Conservation (phyloP, 2,329 filamentous ascomycete genomes). For the Fusarium siculi region DNA sequence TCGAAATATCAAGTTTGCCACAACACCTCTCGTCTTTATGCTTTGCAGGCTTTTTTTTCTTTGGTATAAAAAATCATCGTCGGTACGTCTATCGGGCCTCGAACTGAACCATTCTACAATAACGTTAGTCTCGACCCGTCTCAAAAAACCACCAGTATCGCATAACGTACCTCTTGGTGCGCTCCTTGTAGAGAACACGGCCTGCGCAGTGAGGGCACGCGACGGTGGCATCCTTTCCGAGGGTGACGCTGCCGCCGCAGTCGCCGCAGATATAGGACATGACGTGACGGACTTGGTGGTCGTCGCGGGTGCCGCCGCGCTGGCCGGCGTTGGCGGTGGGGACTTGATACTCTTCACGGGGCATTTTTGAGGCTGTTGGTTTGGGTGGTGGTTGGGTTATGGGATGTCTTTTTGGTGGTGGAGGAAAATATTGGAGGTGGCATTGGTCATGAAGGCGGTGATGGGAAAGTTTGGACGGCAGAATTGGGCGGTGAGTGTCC, state of each 20-base stretch:
- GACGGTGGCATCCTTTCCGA: slow-evolving; percentile 61
- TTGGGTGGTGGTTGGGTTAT: not conserved
- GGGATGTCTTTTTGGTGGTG: slow-evolving; percentile 3
- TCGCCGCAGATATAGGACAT: slow-evolving; percentile 57
- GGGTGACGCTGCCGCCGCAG: slow-evolving; percentile 55
- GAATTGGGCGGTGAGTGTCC: slow-evolving; percentile 39
- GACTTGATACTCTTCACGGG: slow-evolving; percentile 82
- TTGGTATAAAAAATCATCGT: slow-evolving; percentile 10
- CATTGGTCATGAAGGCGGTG: slow-evolving; percentile 41
- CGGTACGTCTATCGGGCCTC: slow-evolving; percentile 76
- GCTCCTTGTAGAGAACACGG: slow-evolving; percentile 95
- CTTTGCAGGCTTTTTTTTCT: slow-evolving; percentile 10
- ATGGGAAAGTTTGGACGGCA: slow-evolving; percentile 41
- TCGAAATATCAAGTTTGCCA: slow-evolving; percentile 36
- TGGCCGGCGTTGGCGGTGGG: slow-evolving; percentile 64
- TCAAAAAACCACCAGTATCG: no score
- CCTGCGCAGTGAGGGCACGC: slow-evolving; percentile 77
- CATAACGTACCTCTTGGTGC: slow-evolving; percentile 86
- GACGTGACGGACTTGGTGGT: slow-evolving; percentile 51
- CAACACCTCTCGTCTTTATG: slow-evolving; percentile 12
- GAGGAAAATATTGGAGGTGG: slow-evolving; percentile 36
- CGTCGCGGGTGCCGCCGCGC: slow-evolving; percentile 55
- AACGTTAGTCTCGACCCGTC: not conserved
- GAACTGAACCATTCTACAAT: slow-evolving; percentile 92
- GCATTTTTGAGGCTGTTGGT: slow-evolving; percentile 56